These are phyloP conservation scores for Erythrobasidium yunnanense DNA, from an alignment of 768 basidiomycete species.

Conservation along the genomic window DNA sequence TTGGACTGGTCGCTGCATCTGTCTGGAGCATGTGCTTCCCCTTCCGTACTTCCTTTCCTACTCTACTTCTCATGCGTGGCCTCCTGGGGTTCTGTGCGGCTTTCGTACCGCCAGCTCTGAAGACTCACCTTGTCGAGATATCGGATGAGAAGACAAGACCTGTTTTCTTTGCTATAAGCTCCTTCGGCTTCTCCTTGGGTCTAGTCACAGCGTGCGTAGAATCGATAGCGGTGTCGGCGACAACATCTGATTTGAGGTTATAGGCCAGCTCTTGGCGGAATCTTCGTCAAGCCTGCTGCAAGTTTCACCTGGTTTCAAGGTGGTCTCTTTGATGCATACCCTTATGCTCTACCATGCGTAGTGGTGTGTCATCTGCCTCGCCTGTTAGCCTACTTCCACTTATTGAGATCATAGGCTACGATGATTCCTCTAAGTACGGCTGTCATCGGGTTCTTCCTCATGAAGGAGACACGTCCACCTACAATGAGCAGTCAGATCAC, in stretches of 20 bases:
- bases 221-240: no score
- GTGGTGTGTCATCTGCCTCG: not conserved
- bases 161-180: not conserved
- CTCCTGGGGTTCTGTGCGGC: not conserved
- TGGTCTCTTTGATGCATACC: not conserved
- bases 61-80: not conserved
- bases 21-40: not conserved
- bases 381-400: not conserved
- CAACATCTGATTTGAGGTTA: not conserved
- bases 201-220: not conserved
- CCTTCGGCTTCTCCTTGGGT: not conserved
- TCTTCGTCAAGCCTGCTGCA: not conserved
- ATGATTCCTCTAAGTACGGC: not conserved
- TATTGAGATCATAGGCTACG: not conserved
- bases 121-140: not conserved
- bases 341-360: not conserved
- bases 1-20: not conserved
- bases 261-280: not conserved
- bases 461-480: not conserved
- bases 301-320: not conserved
- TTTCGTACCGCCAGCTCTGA: not conserved
- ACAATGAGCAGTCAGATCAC: not conserved
- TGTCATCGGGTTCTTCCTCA: not conserved
- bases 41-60: not conserved
- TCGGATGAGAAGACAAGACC: not conserved